Percentiles rank a stretch among this genome's conserved stretches.
Conservation (phyloP, 257 asterid genomes). For the Coffea eugenioides region DNA sequence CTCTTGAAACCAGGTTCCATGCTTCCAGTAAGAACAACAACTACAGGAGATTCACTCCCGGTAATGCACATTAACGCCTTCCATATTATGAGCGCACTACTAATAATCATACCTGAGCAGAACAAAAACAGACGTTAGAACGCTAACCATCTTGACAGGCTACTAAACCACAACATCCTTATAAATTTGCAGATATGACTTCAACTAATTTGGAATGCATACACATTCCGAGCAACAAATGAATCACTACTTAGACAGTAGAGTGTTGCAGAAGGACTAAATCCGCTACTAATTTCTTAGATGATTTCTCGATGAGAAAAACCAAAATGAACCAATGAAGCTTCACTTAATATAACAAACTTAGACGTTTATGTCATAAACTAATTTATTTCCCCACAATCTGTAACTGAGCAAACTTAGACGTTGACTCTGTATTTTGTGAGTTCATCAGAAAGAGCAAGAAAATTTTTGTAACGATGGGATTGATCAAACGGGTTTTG, state of each 20-base stretch:
- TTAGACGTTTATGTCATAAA: too few relatives aligned
- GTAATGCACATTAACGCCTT: conserved; percentile 50
- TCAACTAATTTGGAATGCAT: not conserved
- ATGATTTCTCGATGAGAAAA: not conserved
- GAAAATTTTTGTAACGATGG: too few relatives aligned
- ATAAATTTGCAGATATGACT: not conserved
- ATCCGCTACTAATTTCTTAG: not conserved
- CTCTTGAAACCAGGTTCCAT: conserved; percentile 80
- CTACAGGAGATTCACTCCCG: conserved; percentile 73
- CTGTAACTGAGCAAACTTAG: too few relatives aligned
- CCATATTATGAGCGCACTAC: conserved; percentile 65
- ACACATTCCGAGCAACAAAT: not conserved
- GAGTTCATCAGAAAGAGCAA: too few relatives aligned
- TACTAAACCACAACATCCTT: not conserved
- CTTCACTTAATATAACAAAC: too few relatives aligned
- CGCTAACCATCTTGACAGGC: not conserved
- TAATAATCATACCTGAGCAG: conserved; percentile 48
- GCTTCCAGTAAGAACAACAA: conserved; percentile 74
- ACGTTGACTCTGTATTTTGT: too few relatives aligned
- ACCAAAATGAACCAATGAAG: not conserved
- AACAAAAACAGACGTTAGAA: conserved; percentile 10
- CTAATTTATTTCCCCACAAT: too few relatives aligned
- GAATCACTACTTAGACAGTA: not conserved
- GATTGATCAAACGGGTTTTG: not conserved
- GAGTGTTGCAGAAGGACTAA: not conserved